Conservation (phyloP, 169 alveolate genomes). For the Cyclospora cayetanensis region DNA sequence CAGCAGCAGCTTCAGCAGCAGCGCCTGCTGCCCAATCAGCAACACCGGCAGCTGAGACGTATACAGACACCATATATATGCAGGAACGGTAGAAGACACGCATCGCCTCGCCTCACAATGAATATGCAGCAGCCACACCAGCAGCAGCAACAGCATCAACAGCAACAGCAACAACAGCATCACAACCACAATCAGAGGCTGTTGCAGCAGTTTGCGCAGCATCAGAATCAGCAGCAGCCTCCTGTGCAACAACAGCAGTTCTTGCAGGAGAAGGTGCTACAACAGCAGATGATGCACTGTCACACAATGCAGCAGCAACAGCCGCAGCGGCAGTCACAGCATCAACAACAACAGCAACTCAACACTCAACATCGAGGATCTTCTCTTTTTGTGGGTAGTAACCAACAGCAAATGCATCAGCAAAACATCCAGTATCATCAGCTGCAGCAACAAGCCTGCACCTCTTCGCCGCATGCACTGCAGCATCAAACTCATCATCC, state of each 20-base stretch:
- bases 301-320: background rate
- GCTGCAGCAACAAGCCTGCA: constrained; percentile 7
- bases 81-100: background rate
- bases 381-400: background rate
- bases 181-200: background rate
- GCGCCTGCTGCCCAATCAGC: background rate
- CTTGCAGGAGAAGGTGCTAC: background rate
- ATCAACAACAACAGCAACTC: background rate
- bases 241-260: constrained; percentile 7
- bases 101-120: background rate
- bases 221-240: constrained; percentile 12
- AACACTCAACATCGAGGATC: background rate
- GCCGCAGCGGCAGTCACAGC: constrained; percentile 10
- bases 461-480: background rate
- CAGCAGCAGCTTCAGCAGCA: background rate
- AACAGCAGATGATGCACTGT: background rate
- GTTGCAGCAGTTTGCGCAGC: background rate
- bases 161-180: background rate
- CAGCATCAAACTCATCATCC: background rate
- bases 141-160: background rate
- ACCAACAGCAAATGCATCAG: constrained; percentile 17
- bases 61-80: background rate
- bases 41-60: background rate
- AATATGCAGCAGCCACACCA: constrained; percentile 9
- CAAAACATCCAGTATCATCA: background rate